Base-by-base conservation (phyloP, 306 rosid species). In the Dryas alaskensis region DNA sequence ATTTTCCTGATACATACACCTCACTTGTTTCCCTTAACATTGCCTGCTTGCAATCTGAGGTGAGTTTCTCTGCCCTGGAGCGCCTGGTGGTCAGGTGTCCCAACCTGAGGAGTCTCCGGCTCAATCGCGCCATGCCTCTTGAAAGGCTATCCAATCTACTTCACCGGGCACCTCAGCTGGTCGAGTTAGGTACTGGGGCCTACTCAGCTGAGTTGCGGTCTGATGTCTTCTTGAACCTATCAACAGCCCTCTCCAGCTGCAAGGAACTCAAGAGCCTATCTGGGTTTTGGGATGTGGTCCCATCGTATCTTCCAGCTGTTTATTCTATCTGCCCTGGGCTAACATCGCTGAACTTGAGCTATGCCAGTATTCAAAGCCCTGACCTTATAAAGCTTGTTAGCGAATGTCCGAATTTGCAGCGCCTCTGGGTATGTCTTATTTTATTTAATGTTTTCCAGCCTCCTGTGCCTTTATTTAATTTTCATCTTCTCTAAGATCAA, bases 281-380 rank as follows among this genome's bases (percentile, higher is more conserved):
- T 57, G 96, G 96, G 25, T 90, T 91, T 65, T 95, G 99, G 99
- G 99, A 95, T 31, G 93, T 83, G 19, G 90, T 88, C 53, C 96
- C 97, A 4, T 78, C 86, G 9, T 90, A 82, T 73, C 89, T 94
- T 74, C 86, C 96, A 31, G 91, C 90, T 12, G 85, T 90, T 58
- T 87, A 88, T 79, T 88, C 96, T 16, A 60, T 83, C 64, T 92
- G 98, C 80, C 79, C 95, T 43, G 78, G 78, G 75, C 73, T 94
- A 19, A 92, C 90, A 10, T 80, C 96, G 16, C 79, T 94, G 8
- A 94, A 94, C 72, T 81, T 94, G 84, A 92, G 98, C 80, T 82
- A 90, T 62, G 88, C 99, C 25, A 78, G 72, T 14, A 81, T 89
- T 45, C 96, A 83, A 68, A 82, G 98, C 78, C 80, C 91, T 5